A percentile compares a stretch with the other conserved stretches of the same genome.
These are phyloP conservation scores for Kodamaea ohmeri DNA, from an alignment of 1,139 yeast species.

Conservation along the genomic window DNA sequence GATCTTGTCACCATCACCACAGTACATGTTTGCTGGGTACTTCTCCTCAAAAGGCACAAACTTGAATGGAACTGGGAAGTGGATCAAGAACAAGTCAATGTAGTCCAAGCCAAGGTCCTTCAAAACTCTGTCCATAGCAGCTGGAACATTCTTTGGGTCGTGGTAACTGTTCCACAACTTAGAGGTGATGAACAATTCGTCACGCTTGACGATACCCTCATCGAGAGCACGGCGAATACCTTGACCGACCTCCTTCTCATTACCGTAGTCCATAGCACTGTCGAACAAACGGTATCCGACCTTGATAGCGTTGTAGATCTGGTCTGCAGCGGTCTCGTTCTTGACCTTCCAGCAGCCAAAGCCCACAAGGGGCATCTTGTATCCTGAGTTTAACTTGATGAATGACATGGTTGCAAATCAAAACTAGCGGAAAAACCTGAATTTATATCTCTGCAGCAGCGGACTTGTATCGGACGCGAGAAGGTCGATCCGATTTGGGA, in stretches of 20 bases:
- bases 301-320: conserved; percentile 64
- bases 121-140: conserved; percentile 62
- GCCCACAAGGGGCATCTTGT: conserved; percentile 62
- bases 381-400: conserved; percentile 57
- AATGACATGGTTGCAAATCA: conserved; percentile 22
- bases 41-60: conserved; percentile 68
- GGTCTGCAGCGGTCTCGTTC: conserved; percentile 53
- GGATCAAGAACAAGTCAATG: conserved; percentile 72
- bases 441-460: too few relatives aligned
- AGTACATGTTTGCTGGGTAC: conserved; percentile 74
- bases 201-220: conserved; percentile 68
- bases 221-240: conserved; percentile 63
- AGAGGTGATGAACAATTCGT: conserved; percentile 71
- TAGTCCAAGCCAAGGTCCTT: conserved; percentile 65
- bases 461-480: too few relatives aligned
- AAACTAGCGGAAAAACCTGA: neutral
- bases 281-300: conserved; percentile 73
- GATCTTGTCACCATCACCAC: conserved; percentile 55
- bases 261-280: conserved; percentile 78
- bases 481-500: too few relatives aligned
- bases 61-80: conserved; percentile 76
- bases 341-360: conserved; percentile 70
- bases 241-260: conserved; percentile 70
- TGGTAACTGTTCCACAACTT: conserved; percentile 82
- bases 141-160: conserved; percentile 56